These are phyloP conservation scores for Penicillium sp. DNA, from an alignment of 2,329 filamentous ascomycete genomes.

Conservation along the genomic window DNA sequence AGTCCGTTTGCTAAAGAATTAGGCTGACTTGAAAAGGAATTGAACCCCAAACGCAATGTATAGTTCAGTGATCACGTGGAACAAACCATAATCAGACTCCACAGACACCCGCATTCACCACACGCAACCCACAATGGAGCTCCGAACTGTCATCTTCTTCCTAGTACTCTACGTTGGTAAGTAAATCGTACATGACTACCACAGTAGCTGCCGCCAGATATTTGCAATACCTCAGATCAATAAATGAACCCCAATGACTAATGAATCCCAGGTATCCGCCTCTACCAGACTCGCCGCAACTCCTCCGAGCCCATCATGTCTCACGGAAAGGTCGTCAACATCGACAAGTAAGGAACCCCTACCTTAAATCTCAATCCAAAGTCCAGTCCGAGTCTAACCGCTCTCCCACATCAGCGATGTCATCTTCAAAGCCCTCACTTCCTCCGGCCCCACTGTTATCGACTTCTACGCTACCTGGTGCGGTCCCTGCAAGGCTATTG, in stretches of 20 bases:
- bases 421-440: constrained; percentile 56
- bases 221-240: background rate
- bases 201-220: background rate
- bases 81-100: background rate
- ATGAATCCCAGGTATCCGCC: constrained; percentile 15
- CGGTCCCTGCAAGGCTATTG: constrained; percentile 57
- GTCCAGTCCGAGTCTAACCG: background rate
- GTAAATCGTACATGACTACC: background rate
- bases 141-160: constrained; percentile 21
- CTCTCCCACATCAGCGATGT: constrained; percentile 48
- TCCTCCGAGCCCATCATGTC: constrained; percentile 25
- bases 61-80: constrained; percentile 1
- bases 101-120: constrained; percentile 3
- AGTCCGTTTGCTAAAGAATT: no score
- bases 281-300: constrained; percentile 13
- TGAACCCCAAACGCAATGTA: background rate
- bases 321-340: constrained; percentile 38
- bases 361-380: background rate
- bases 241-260: background rate
- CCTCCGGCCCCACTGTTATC: constrained; percentile 53
- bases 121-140: constrained; percentile 23
- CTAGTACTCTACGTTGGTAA: constrained; percentile 21
- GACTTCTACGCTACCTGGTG: constrained; percentile 60
- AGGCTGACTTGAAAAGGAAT: background rate
- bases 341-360: constrained; percentile 34